Evolutionary conservation across 257 asterid genomes (phyloP), one percentile per base, ranked within the genome.

Genomic region (Solanum rostratum): DNA sequence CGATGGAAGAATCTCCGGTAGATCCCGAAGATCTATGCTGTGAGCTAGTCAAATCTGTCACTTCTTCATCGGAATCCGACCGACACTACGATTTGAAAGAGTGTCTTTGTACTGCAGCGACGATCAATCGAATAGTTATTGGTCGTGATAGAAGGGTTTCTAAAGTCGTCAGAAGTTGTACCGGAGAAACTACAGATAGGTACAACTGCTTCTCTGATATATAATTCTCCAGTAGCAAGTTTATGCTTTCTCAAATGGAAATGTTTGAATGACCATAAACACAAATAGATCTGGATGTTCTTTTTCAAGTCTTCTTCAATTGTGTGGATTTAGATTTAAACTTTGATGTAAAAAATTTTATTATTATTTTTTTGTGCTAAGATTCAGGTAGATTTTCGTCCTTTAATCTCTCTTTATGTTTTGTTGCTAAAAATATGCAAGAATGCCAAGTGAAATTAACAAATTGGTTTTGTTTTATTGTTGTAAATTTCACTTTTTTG

Each of bases 131-230:
- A 27, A 76, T 76, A 14, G 45, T 76, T 10, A 24, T 76, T 53
- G 82, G 82, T 10, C 82, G 82, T 76, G 63, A 76, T 12, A 76
- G 82, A 76, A 76, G 82, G 20, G 82, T 76, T 49, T 49, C 82
- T 76, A 76, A 50, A 49, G 63, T 76, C 3, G 39, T 76, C 45
- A 63, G 82, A 76, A 49, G 45, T 76, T 76, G 82, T 76, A 27
- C 82, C 16, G 82, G 82, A 16, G 82, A 76, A 76, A 9, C 24
- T 24, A 50, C 63, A 15, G 12, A 5, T 49, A 76, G 82, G 82
- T 49, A 76, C 20, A 57, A 10, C 3, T 76, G 82, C 22, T 76
- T 76, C 41, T 76, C 82, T 50, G 82, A 27, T 76, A 1, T 57
- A 29, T 57, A 57, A 57, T 9, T 57, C 65, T 54, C 62, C 62